phyloP scores from a whole-genome alignment of 2,329 filamentous ascomycete species.

The Ploettnerulaceae sp. region DNA sequence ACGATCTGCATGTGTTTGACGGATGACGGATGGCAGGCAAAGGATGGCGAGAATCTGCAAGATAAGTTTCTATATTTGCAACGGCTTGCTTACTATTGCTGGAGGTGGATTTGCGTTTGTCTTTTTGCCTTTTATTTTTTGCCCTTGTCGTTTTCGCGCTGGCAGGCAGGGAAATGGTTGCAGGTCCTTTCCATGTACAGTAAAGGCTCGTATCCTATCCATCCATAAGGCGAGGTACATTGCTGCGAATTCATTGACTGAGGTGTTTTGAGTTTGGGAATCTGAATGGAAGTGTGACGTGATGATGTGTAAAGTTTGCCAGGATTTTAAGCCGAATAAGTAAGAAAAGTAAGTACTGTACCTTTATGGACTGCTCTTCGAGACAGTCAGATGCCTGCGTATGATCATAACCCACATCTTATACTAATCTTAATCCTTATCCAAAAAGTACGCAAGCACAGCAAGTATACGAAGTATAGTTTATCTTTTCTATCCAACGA shows the following conservation, averaged over 20 bases:
- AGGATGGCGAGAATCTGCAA: not conserved
- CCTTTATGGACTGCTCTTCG: no score
- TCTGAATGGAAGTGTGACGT: not conserved
- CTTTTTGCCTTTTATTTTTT: constrained; percentile 4
- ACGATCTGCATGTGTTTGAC: constrained; percentile 1
- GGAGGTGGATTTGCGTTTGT: not conserved
- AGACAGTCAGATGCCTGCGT: no score
- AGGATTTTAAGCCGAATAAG: no score
- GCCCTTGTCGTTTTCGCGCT: constrained; percentile 8
- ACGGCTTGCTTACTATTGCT: not conserved
- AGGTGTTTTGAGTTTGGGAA: not conserved
- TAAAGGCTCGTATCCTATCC: constrained; percentile 4
- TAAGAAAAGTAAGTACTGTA: no score
- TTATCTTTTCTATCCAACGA: no score
- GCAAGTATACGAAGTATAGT: no score
- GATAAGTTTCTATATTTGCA: constrained; percentile 1
- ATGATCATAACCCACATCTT: no score
- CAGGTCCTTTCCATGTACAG: constrained; percentile 13
- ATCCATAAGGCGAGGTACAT: constrained; percentile 8
- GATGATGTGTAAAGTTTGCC: no score
- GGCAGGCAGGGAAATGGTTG: constrained; percentile 1
- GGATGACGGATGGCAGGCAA: not conserved
- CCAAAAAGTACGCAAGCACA: no score
- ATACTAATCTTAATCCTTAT: no score
- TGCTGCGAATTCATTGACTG: not conserved